These are phyloP conservation scores for Neofusicoccum parvum DNA, from an alignment of 2,329 filamentous ascomycete species.

Conservation along the genomic window DNA sequence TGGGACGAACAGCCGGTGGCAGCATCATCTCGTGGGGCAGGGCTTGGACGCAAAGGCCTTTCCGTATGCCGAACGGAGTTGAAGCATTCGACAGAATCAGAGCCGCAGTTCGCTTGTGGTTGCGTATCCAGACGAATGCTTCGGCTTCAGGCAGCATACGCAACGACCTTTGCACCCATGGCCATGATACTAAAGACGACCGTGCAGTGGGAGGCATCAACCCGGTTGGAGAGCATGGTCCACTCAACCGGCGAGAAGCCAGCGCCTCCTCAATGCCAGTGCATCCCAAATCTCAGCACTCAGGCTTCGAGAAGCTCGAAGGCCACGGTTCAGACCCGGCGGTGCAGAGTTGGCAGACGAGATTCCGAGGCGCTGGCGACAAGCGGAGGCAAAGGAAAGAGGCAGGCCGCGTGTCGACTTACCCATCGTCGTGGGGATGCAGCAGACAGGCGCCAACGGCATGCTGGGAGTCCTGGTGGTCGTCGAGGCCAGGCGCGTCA, in stretches of 20 bases:
- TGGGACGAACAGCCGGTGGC: background rate
- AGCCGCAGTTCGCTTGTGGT: background rate
- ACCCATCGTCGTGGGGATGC: constrained; percentile 31
- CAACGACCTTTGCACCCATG: background rate
- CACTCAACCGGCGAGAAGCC: too few species aligned
- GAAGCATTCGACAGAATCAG: background rate
- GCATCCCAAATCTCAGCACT: background rate
- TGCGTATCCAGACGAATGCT: background rate
- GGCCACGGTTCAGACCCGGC: too few species aligned
- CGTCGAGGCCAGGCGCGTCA: constrained; percentile 25
- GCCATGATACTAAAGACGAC: background rate
- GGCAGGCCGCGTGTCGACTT: constrained; percentile 21
- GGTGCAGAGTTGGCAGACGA: too few species aligned
- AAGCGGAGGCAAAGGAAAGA: background rate
- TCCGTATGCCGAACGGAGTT: background rate
- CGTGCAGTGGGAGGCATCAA: background rate
- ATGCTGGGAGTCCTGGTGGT: constrained; percentile 20
- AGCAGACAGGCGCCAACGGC: constrained; percentile 27
- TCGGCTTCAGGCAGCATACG: background rate
- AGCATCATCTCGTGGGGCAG: background rate
- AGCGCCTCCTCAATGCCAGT: background rate
- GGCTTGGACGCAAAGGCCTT: background rate
- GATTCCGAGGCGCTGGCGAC: background rate
- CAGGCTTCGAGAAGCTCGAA: too few species aligned
- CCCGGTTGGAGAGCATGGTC: too few species aligned